Evolutionary conservation across 331 rosid genomes (phyloP).

Genomic region (Stylosanthes scabra): DNA sequence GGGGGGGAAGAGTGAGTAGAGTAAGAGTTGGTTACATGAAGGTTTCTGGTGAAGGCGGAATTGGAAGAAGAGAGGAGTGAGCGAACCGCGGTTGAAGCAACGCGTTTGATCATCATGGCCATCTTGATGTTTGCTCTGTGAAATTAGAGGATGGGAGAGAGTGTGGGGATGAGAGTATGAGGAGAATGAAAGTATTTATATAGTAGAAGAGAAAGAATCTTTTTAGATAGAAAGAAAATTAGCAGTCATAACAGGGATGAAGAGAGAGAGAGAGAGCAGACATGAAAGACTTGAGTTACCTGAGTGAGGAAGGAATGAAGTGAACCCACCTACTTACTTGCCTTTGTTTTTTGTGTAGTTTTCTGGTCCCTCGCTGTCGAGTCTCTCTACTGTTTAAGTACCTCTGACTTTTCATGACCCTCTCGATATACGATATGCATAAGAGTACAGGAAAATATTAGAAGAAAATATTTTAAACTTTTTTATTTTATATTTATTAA

Average conservation of each 20-base stretch:
- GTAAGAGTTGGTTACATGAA: constrained; percentile 60
- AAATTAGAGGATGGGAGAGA: not conserved
- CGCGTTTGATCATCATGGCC: constrained; percentile 74
- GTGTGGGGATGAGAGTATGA: not conserved
- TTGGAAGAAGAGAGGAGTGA: constrained; percentile 58
- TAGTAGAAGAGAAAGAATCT: no score
- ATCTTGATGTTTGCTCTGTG: constrained; percentile 10
- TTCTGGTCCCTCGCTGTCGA: no score
- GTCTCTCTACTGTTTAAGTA: no score
- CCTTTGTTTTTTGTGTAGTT: no score
- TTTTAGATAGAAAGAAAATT: not conserved
- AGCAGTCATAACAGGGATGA: not conserved
- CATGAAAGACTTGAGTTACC: not conserved
- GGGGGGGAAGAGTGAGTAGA: not conserved
- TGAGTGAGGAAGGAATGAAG: not conserved
- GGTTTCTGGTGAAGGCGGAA: constrained; percentile 46
- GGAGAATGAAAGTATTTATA: not conserved
- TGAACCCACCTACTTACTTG: not conserved
- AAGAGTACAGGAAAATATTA: no score
- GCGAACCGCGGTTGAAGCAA: constrained; percentile 57
- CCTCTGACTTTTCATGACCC: no score
- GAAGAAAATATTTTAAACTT: no score
- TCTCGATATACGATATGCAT: no score
- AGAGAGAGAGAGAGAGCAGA: not conserved
- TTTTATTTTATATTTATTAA: no score